Evolutionary conservation across 2,329 filamentous ascomycete species (phyloP), one percentile per base, ranked within the genome.

Genomic region (Emmonsia crescens): DNA sequence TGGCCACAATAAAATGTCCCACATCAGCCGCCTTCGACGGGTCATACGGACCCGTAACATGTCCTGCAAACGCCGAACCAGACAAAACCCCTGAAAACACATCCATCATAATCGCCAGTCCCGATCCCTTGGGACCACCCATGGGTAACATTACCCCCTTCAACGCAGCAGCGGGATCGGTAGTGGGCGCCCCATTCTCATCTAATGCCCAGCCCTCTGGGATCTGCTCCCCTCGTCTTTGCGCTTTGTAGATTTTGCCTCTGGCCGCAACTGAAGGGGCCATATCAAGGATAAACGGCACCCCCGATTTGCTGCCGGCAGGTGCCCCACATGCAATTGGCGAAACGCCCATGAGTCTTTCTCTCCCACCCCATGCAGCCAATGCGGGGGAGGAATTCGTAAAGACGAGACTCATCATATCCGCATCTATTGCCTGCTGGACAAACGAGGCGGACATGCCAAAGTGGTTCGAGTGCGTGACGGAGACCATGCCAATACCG

Each of bases 391-490:
- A 88, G 0, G 84, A 87, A 69, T 89, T 89, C 24, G 86, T 89
- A 65, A 89, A 89, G 1, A 88, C 85, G 19, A 88, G 77, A 61
- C 81, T 84, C 82, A 89, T 86, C 82, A 89, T 85, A 44, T 80
- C 79, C 0, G 82, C 85, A 62, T 93, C 87, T 16, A 92, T 73
- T 0, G 89, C 89, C 73, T 91, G 85, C 71, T 89, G 86, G 12
- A 91, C 88, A 0, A 91, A 71, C 87, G 89, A 93, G 0, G 89
- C 89, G 3, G 82, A 82, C 89, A 94, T 94, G 60, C 89, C 89
- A 68, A 89, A 92, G 72, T 93, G 89, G 68, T 93, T 93, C 48
- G 85, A 89, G 73, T 88, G 86, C 72, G 86, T 88, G 69, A 93
- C 79, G 62, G 82, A 84, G 0, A 87, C 87, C 82, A 94, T 85